Evolutionary conservation across 2,329 filamentous ascomycete genomes (phyloP), one percentile per base, ranked within the genome.

Genomic region (Didymella segeticola): DNA sequence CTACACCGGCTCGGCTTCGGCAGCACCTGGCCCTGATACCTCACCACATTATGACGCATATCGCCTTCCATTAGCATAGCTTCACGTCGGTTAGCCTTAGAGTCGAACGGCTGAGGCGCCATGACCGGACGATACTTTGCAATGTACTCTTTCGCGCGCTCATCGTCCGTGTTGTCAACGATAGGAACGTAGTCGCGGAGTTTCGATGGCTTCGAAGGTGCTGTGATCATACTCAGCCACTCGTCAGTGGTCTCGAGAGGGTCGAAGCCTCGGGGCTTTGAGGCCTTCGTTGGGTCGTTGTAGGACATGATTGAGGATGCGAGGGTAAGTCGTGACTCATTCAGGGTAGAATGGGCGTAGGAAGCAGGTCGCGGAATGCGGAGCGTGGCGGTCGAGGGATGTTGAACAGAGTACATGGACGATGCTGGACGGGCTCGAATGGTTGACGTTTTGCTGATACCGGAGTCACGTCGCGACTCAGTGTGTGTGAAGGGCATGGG

Each of bases 1-100:
- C 50, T 53, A 3, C 19, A 20, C 12, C 50, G 38, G 7, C 50
- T 48, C 0, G 50, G 50, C 30, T 33, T 43, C 12, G 50, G 43
- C 26, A 53, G 26, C 27, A 43, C 3, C 12, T 10, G 6, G 8
- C 31, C 47, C 11, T 27, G 9, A 19, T 12, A 25, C 5, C 22
- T 12, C 20, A 27, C 20, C 7, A 29, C 5, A 4, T 14, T 14
- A 7, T 37, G n/a, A 1, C 34, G 34, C 3, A 37, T n/a, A 14
- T 37, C 20, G 12, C 34, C 34, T 8, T 37, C 34, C 0, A 36
- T 11, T 9, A 36, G 19, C 5, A 37, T 12, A 23, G 34, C 46
- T 42, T 42, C 36, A 14, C 27, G 20, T 7, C 7, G 7, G 3
- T 20, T 33, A 39, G 34, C 20, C n/a, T 29, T 25, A 20, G 34